A percentile compares a stretch with the other conserved stretches of the same genome.
Evolutionary conservation across 805 yeast genomes (phyloP).

Genomic region (Candida dendrica): DNA sequence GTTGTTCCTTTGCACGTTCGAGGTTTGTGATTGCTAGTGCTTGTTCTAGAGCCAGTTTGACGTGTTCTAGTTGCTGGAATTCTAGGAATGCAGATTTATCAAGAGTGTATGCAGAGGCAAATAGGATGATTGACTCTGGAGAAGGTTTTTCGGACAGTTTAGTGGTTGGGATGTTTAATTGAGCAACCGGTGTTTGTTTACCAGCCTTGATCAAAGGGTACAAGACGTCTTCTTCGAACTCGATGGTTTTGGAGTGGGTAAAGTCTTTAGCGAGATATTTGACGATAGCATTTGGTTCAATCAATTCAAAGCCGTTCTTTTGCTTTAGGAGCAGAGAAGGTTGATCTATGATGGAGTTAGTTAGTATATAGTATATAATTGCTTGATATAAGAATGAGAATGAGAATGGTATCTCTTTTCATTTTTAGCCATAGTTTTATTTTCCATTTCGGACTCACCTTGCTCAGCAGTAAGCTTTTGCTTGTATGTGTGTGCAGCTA

Average conservation of each 20-base stretch:
- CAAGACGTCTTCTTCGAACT: conserved; percentile 38
- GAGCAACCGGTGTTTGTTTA: no score
- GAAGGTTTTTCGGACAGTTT: conserved; percentile 7
- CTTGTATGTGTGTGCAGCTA: conserved; percentile 17
- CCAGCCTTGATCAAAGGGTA: conserved; percentile 30
- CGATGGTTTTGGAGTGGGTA: conserved; percentile 24
- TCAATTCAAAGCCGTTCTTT: conserved; percentile 31
- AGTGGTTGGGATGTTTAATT: no score
- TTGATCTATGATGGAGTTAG: conserved; percentile 9
- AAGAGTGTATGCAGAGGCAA: conserved; percentile 49
- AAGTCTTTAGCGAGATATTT: conserved; percentile 53
- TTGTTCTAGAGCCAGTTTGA: conserved; percentile 36
- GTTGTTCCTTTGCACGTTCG: conserved; percentile 31
- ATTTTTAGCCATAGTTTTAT: neutral
- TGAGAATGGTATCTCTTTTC: no score
- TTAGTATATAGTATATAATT: no score
- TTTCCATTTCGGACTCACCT: conserved; percentile 8
- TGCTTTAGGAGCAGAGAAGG: conserved; percentile 15
- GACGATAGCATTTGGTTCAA: conserved; percentile 65
- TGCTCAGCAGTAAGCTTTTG: conserved; percentile 18
- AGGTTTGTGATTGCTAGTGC: conserved; percentile 42
- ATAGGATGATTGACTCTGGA: conserved; percentile 51
- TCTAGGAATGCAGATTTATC: conserved; percentile 19
- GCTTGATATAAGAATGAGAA: no score
- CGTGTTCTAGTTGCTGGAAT: conserved; percentile 24